Evolutionary conservation across 495 filamentous ascomycete species (phyloP).

Genomic region (Achaetomiella virescens): DNA sequence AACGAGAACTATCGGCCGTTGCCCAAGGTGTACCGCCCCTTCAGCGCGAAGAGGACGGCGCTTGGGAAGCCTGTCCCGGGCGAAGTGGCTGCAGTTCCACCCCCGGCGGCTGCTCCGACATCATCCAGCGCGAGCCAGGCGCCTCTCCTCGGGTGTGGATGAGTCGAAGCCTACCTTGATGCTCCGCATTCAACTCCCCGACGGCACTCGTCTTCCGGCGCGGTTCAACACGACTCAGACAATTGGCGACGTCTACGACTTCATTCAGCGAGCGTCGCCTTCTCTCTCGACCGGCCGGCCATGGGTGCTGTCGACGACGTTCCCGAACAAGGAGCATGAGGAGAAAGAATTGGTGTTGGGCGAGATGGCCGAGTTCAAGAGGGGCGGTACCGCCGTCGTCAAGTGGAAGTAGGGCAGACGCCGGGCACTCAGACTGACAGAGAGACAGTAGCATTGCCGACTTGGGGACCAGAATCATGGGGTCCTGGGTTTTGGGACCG

Average conservation of each 20-base stretch:
- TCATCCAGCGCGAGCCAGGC: constrained; percentile 31
- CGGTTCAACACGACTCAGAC: constrained; percentile 92
- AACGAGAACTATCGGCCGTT: constrained; percentile 74
- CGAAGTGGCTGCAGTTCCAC: constrained; percentile 31
- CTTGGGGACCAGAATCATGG: neutral
- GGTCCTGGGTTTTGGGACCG: neutral
- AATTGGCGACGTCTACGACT: constrained; percentile 82
- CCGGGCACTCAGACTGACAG: too few species aligned
- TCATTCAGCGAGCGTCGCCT: constrained; percentile 64
- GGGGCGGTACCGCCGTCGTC: constrained; percentile 74
- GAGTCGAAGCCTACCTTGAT: constrained; percentile 69
- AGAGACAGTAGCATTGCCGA: neutral
- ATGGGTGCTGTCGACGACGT: constrained; percentile 90
- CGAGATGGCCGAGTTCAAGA: constrained; percentile 77
- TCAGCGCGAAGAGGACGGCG: constrained; percentile 75
- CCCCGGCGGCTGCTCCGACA: constrained; percentile 34
- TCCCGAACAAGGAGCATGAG: constrained; percentile 86
- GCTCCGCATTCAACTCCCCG: constrained; percentile 82
- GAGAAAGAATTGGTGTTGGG: constrained; percentile 65
- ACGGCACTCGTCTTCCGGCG: constrained; percentile 78
- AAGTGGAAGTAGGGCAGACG: constrained; percentile 53
- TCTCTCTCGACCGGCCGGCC: constrained; percentile 46
- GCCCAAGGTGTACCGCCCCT: constrained; percentile 84
- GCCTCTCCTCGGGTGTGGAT: constrained; percentile 54
- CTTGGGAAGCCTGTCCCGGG: constrained; percentile 86